Percentiles rank a stretch among this genome's conserved stretches.
Evolutionary conservation across 768 basidiomycete species (phyloP).

Genomic region (Podaxis sp.): DNA sequence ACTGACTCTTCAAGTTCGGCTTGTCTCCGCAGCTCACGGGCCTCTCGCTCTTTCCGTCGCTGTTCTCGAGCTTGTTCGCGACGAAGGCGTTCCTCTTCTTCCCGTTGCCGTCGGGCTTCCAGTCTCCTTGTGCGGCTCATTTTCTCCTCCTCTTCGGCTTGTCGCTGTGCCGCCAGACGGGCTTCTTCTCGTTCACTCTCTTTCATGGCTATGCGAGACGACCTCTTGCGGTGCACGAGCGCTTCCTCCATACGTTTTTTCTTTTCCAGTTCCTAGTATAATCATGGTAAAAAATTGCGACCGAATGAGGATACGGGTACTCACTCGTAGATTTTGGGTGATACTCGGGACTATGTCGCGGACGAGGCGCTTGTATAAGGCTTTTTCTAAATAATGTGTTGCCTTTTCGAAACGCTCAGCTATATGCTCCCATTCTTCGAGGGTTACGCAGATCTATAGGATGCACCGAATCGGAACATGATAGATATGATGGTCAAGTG

Average conservation of each 20-base stretch:
- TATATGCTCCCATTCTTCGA: conserved; percentile 84
- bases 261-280: conserved; percentile 59
- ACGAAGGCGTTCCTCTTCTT: conserved; percentile 51
- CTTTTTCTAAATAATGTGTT: conserved; percentile 78
- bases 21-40: conserved; percentile 33
- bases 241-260: conserved; percentile 71
- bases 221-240: conserved; percentile 83
- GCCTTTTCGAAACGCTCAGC: conserved; percentile 74
- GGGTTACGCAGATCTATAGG: conserved; percentile 74
- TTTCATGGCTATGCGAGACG: conserved; percentile 80
- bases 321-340: conserved; percentile 63
- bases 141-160: conserved; percentile 68
- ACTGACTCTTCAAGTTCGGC: conserved; percentile 23
- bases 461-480: background rate
- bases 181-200: conserved; percentile 81
- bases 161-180: conserved; percentile 53
- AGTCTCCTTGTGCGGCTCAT: conserved; percentile 59
- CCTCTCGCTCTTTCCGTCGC: conserved; percentile 49
- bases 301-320: conserved; percentile 17
- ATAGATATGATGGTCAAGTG: background rate
- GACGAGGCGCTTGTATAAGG: conserved; percentile 66
- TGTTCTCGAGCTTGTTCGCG: conserved; percentile 64
- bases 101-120: conserved; percentile 55
- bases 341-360: conserved; percentile 72
- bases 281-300: background rate